These are phyloP conservation scores for Seminavis robusta DNA, from an alignment of 108 stramenopile species.

Conservation along the genomic window DNA sequence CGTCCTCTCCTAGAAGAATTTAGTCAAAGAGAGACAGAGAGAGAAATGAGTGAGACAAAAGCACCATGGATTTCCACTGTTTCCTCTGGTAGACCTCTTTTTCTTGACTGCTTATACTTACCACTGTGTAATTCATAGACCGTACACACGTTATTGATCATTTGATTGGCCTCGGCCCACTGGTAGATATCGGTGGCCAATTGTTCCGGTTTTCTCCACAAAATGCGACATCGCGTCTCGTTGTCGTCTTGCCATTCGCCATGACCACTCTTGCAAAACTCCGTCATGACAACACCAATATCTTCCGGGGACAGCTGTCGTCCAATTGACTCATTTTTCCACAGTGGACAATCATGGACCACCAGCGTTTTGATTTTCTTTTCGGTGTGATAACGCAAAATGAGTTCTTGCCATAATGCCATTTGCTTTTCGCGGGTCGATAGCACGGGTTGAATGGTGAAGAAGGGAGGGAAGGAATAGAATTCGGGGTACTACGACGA, in stretches of 20 bases:
- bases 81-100: too few species aligned
- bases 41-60: neutral
- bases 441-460: conserved; percentile 83
- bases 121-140: conserved; percentile 83
- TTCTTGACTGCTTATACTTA: too few species aligned
- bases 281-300: conserved; percentile 47
- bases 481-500: conserved; percentile 78
- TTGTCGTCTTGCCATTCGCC: conserved; percentile 83
- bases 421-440: conserved; percentile 79
- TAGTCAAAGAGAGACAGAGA: conserved; percentile 1
- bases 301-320: conserved; percentile 52
- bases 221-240: conserved; percentile 66
- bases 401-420: conserved; percentile 79
- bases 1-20: too few species aligned
- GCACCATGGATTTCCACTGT: neutral
- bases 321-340: conserved; percentile 69
- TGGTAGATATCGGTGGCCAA: conserved; percentile 81
- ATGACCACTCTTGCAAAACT: conserved; percentile 66
- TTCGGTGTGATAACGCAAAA: conserved; percentile 73
- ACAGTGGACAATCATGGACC: conserved; percentile 83
- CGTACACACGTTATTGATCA: conserved; percentile 76
- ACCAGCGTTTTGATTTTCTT: conserved; percentile 76
- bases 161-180: conserved; percentile 75
- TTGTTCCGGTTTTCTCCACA: conserved; percentile 87
- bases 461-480: conserved; percentile 88